Evolutionary conservation across 1,284 basidiomycete species (phyloP), one percentile per base, ranked within the genome.

Genomic region (Trametes pubescens): DNA sequence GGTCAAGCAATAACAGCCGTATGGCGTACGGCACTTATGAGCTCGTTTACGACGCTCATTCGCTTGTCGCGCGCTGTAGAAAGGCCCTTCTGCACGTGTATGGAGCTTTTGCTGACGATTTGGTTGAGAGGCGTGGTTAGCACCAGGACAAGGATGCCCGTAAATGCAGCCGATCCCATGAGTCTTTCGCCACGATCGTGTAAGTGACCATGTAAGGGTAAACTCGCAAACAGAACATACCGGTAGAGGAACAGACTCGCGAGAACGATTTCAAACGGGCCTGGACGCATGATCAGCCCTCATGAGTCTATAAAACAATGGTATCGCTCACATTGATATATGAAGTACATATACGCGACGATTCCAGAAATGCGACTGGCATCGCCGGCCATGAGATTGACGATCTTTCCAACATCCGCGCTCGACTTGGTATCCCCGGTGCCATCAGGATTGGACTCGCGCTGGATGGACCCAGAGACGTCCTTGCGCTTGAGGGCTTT

Each of bases 401-500:
- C 89, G 61, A 93, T 92, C 75, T 93, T 92, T 2, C 91, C 90
- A 8, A 89, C 79, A 70, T 90, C 89, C 5, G 91, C 90, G 16
- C 89, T 88, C 7, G 87, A 84, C 66, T 86, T 89, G 4, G 84
- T 82, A 52, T 89, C 86, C 68, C 89, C 85, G 4, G 76, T 80
- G 53, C 83, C 35, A 90, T 16, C 37, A 16, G 37, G 5, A 38
- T 82, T 83, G 0, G 77, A 75, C 48, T 73, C 58, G 8, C 18
- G 40, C 68, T 67, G 52, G 74, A 92, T 79, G 29, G 94, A 82
- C 0, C 94, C 95, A 0, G 92, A 92, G 62, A 90, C 90, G 75
- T 98, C 95, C 73, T 89, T 91, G 34, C 94, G 82, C 74, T 91
- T 91, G 47, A 98, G 80, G 0, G 95, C 90, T 76, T 98, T 98